Base-by-base conservation (phyloP, 768 basidiomycete species). In the Mycena leptocephala region DNA sequence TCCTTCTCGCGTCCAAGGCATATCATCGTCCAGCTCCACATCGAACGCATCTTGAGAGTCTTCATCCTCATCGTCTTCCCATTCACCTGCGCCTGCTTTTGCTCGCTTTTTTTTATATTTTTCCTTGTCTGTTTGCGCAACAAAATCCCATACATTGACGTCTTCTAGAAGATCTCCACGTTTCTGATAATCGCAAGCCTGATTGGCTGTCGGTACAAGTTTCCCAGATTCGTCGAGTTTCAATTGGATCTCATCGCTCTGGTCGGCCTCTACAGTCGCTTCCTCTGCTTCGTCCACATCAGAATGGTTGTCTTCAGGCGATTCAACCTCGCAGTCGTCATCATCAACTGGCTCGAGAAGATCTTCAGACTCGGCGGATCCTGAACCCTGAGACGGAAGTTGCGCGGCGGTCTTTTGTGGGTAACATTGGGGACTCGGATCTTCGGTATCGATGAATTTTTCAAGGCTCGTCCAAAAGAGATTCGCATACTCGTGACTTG, bases 111-210 rank as follows among this genome's bases (percentile, higher is more conserved):
- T 10, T 55, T 55, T 26, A 9, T 13, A 2, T 55, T 5, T 24
- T 24, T 78, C 55, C 64, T 86, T 84, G 6, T 83, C 76, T 2
- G 80, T 48, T 10, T 72, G 74, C 1, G 80, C 35, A 0, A 83
- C 75, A 62, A 72, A 84, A 30, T 86, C 86, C 83, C 83, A 86
- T 0, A 85, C 26, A 65, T 39, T 79, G 4, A 81, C 24, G 5
- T 81, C 33, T 8, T 70, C 7, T 1, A 85, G 70, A 1, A 24
- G 24, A 0, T 71, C n/a, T 9, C 70, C 77, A 26, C 81, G 66
- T 3, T 65, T 61, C 18, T 79, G 63, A 59, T 86, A 86, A 58
- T 85, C 84, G 13, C 55, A 33, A 2, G 82, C 58, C 55, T 83
- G 83, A 28, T 41, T 43, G 0, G 72, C 53, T 32, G 76, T 66